Conservation (phyloP, 495 filamentous ascomycete genomes). For the Chaetomium cochliodes region DNA sequence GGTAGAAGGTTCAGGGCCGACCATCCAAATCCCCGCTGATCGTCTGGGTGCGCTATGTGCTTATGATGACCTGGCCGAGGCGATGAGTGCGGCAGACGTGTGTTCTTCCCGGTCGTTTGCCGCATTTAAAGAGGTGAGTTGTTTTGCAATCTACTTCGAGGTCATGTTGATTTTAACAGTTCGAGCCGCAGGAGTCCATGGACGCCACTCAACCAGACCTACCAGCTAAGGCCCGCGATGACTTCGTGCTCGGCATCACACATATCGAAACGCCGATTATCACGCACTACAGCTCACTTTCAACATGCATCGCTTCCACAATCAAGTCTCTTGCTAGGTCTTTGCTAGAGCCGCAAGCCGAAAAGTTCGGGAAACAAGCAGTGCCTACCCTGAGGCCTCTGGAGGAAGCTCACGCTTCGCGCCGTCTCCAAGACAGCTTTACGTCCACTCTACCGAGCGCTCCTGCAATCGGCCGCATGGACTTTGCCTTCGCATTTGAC, state of each 20-base stretch:
- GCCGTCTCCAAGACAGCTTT: slow-evolving; percentile 34
- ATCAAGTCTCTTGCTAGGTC: slow-evolving; percentile 42
- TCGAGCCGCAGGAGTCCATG: slow-evolving; percentile 44
- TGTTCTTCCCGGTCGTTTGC: slow-evolving; percentile 43
- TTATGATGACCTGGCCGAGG: slow-evolving; percentile 36
- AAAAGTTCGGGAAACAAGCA: background rate
- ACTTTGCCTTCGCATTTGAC: slow-evolving; percentile 55
- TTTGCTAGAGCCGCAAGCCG: slow-evolving; percentile 26
- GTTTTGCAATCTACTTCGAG: slow-evolving; percentile 11
- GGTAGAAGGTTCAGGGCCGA: slow-evolving; percentile 28
- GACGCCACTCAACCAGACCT: slow-evolving; percentile 63
- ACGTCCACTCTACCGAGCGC: slow-evolving; percentile 24
- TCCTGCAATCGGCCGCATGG: slow-evolving; percentile 36
- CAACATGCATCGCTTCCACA: slow-evolving; percentile 28
- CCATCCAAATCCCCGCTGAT: slow-evolving; percentile 21
- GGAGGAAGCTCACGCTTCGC: slow-evolving; percentile 32
- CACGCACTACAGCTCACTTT: slow-evolving; percentile 30
- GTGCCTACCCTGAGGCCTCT: slow-evolving; percentile 25
- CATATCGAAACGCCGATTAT: slow-evolving; percentile 55
- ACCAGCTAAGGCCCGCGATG: slow-evolving; percentile 57
- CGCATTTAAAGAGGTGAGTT: slow-evolving; percentile 41
- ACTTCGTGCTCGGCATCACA: slow-evolving; percentile 62
- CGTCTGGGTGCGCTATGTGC: slow-evolving; percentile 35
- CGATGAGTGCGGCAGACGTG: slow-evolving; percentile 54
- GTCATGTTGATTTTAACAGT: slow-evolving; percentile 18